Percentiles rank a stretch among this genome's conserved stretches.
Evolutionary conservation across 345 rosid genomes (phyloP).

Genomic region (Corchorus olitorius): DNA sequence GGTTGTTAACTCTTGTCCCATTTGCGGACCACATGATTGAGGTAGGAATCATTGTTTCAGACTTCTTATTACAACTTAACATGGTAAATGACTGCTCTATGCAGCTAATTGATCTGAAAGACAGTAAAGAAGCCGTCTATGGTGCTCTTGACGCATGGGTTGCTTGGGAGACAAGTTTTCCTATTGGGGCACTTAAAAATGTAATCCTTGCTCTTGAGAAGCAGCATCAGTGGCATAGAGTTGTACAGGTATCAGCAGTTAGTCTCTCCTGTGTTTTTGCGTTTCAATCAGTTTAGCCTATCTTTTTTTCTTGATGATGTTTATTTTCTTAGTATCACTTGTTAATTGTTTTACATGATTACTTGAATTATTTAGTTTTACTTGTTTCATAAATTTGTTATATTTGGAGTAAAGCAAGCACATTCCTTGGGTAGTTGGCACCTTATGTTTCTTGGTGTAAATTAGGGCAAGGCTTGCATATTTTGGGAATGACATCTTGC

Average conservation of each 20-base stretch:
- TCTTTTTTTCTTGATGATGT: slow-evolving; percentile 3
- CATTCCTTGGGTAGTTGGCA: not conserved
- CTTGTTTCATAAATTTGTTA: not conserved
- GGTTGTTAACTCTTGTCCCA: slow-evolving; percentile 1
- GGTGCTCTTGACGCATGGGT: slow-evolving; percentile 97
- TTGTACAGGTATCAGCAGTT: slow-evolving; percentile 65
- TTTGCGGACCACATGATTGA: not conserved
- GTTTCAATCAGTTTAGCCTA: not conserved
- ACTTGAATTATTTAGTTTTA: not conserved
- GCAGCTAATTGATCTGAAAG: slow-evolving; percentile 78
- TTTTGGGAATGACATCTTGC: not conserved
- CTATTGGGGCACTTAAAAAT: slow-evolving; percentile 69
- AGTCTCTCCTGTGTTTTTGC: not conserved
- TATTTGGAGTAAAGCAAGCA: not conserved
- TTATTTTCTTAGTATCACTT: not conserved
- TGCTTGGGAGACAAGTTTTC: slow-evolving; percentile 91
- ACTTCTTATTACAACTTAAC: slow-evolving; percentile 12
- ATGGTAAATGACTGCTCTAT: slow-evolving; percentile 10
- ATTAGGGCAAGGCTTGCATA: not conserved
- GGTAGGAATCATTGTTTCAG: not conserved
- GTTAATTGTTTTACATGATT: not conserved
- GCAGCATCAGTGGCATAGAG: slow-evolving; percentile 86
- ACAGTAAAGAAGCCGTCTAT: slow-evolving; percentile 81
- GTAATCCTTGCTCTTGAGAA: slow-evolving; percentile 74
- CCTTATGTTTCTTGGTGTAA: not conserved